Base-by-base conservation (phyloP, 2,329 filamentous ascomycete genomes). In the Dactylonectria estremocensis region DNA sequence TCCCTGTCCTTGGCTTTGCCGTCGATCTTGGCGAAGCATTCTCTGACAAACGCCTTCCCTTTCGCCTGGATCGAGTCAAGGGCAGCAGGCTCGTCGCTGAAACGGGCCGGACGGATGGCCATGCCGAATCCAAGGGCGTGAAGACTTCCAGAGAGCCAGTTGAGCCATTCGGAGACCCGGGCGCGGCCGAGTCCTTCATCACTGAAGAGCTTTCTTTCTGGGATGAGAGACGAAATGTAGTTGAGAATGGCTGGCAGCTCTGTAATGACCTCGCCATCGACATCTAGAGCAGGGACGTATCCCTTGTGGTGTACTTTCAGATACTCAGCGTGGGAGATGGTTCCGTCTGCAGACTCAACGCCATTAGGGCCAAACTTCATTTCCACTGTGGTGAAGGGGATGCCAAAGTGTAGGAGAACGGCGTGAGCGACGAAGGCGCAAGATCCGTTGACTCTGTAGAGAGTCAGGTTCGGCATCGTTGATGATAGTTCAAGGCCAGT, bases 161-260 rank as follows among this genome's bases (percentile, higher is more conserved):
- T 68, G 16, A 79, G 43, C 81, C 81, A 83, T 58, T 82, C 75
- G 1, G 70, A 14, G 0, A 76, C 72, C 43, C 73, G 76, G 2
- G 79, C 76, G 0, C 67, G 70, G 3, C 76, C 71, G 1, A 79
- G 13, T 0, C 53, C 2, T 0, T 61, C 63, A 1, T 53, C n/a
- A 0, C 80, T 79, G 0, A 77, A 37, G 0, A 82, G 64, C 0
- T 67, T 54, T 6, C 65, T 22, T 0, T 71, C 22, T 0, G 73
- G 74, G 0, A 74, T 46, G 0, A 80, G 66, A 0, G 74, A 73
- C 3, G 75, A 73, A 53, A 81, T 76, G 69, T 78, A 81, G 11
- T 62, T 77, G 1, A 81, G 55, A 4, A 82, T 65, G 3, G 80
- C 80, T 0, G 76, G 74, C 57, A 77, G 69, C 57, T 82, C 81